phyloP scores from a whole-genome alignment of 331 rosid species.

The Acacia concinna region DNA sequence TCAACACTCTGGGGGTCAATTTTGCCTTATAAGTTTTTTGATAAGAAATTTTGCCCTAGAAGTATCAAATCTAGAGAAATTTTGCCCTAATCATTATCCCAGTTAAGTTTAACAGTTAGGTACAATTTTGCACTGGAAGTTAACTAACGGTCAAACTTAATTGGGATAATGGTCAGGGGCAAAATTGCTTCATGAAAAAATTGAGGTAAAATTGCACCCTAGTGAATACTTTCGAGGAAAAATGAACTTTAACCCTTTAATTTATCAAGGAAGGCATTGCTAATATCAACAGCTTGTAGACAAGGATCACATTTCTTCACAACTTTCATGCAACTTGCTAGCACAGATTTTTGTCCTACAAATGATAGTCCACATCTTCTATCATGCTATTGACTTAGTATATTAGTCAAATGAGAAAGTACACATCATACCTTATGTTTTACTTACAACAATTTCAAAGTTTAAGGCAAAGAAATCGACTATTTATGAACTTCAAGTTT shows the following conservation, averaged over 20 bases:
- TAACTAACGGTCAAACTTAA: too few relatives aligned
- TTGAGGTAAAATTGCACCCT: too few relatives aligned
- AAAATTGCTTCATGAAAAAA: too few relatives aligned
- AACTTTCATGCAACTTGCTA: constrained; percentile 4
- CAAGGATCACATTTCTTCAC: constrained; percentile 14
- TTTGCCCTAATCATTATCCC: too few relatives aligned
- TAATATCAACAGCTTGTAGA: constrained; percentile 60
- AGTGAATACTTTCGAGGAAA: too few relatives aligned
- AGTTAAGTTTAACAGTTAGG: too few relatives aligned
- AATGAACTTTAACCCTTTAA: too few relatives aligned
- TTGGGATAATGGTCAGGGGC: too few relatives aligned
- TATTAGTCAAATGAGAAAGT: neutral
- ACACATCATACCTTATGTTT: neutral
- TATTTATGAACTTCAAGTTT: neutral
- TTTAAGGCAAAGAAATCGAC: neutral
- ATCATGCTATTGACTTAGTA: neutral
- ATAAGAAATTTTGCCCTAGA: too few relatives aligned
- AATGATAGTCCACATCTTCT: constrained; percentile 6
- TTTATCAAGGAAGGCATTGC: constrained; percentile 52
- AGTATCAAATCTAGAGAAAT: too few relatives aligned
- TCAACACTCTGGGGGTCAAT: constrained; percentile 54
- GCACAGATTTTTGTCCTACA: neutral
- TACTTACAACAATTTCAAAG: neutral
- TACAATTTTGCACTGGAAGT: too few relatives aligned
- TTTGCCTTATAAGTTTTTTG: too few relatives aligned